A percentile compares a stretch with the other conserved stretches of the same genome.
These are phyloP conservation scores for Barnettozyma vustinii DNA, from an alignment of 805 yeast genomes.

Conservation along the genomic window DNA sequence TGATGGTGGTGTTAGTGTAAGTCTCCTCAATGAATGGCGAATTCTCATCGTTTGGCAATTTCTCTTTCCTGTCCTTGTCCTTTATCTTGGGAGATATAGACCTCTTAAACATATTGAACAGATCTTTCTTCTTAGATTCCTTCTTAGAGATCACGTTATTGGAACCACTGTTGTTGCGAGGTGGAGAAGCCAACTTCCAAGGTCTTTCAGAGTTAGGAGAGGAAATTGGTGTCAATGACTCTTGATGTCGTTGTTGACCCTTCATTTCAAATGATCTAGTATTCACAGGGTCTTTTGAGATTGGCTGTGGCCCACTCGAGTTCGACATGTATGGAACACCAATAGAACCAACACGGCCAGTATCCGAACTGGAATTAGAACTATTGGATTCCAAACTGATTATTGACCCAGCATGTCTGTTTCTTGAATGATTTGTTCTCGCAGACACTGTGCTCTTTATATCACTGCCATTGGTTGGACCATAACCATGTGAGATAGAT, in stretches of 20 bases:
- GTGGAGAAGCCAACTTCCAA: neutral
- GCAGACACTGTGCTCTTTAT: neutral
- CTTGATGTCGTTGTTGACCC: neutral
- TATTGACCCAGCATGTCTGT: slow-evolving; percentile 29
- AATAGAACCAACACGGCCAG: neutral
- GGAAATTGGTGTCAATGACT: neutral
- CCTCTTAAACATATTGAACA: slow-evolving; percentile 23
- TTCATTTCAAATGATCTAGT: neutral
- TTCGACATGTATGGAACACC: neutral
- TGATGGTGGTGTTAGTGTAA: neutral
- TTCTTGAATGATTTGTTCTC: slow-evolving; percentile 30
- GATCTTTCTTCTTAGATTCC: slow-evolving; percentile 22
- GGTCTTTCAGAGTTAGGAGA: neutral
- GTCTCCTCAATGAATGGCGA: slow-evolving; percentile 1
- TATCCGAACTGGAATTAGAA: neutral
- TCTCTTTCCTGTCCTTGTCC: slow-evolving; percentile 9
- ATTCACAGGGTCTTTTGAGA: neutral
- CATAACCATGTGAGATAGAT: neutral
- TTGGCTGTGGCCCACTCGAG: neutral
- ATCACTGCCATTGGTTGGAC: neutral
- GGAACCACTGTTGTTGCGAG: neutral
- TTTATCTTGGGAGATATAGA: slow-evolving; percentile 18
- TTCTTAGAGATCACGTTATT: slow-evolving; percentile 2
- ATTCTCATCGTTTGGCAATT: slow-evolving; percentile 14
- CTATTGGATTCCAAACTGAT: slow-evolving; percentile 11